Percentiles rank a stretch among this genome's conserved stretches.
phyloP scores from a whole-genome alignment of 2,329 filamentous ascomycete genomes.

The Myriosclerotinia scirpicola region DNA sequence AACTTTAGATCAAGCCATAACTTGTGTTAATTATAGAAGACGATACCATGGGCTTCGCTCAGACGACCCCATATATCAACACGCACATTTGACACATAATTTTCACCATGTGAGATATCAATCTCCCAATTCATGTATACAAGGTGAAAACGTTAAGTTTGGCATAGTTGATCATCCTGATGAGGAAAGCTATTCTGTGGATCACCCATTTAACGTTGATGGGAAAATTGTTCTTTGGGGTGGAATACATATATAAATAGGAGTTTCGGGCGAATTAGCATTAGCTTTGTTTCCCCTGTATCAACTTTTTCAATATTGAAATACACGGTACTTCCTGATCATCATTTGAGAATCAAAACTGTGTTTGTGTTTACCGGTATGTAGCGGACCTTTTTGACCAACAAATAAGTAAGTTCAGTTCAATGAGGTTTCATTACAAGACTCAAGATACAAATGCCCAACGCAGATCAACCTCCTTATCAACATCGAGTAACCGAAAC shows the following conservation, averaged over 20 bases:
- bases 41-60: background rate
- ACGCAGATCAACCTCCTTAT: background rate
- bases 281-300: background rate
- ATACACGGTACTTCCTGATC: background rate
- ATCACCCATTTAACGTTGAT: conserved; percentile 19
- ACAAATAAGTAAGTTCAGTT: background rate
- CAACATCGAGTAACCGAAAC: background rate
- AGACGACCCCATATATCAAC: background rate
- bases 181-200: conserved; percentile 11
- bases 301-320: background rate
- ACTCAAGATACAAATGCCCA: background rate
- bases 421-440: background rate
- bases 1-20: conserved; percentile 28
- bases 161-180: conserved; percentile 19
- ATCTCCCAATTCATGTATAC: conserved; percentile 4
- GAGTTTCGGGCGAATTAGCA: too few species aligned
- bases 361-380: background rate
- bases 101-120: conserved; percentile 7
- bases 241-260: background rate
- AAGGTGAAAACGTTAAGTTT: conserved; percentile 16
- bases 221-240: background rate
- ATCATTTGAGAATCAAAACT: background rate
- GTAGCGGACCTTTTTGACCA: background rate
- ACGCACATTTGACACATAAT: background rate
- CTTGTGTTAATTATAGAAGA: conserved; percentile 9